Percentiles rank a stretch among this genome's conserved stretches.
Evolutionary conservation across 2,329 filamentous ascomycete species (phyloP).

Genomic region (Epichloe hybrida): DNA sequence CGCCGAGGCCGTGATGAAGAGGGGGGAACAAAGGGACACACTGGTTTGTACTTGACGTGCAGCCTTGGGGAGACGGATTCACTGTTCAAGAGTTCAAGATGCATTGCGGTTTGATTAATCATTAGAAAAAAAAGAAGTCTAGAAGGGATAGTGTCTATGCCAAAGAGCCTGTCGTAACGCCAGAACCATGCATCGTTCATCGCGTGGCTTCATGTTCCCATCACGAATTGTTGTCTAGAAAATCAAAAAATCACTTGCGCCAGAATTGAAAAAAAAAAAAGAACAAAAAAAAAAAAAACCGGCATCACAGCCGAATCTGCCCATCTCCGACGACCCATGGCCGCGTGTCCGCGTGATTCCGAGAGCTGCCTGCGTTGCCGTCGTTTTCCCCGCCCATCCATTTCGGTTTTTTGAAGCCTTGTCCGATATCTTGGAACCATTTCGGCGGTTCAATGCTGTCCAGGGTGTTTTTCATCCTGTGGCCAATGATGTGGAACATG

Average conservation of each 20-base stretch:
- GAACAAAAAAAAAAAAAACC: too few species aligned
- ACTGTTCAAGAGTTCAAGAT: background rate
- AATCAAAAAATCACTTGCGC: background rate
- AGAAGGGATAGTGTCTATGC: background rate
- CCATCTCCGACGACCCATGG: constrained; percentile 42
- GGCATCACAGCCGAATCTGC: constrained; percentile 9
- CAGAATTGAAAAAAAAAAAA: background rate
- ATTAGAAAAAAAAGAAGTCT: background rate
- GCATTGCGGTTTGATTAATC: background rate
- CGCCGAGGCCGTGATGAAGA: constrained; percentile 9
- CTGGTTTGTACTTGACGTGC: too few species aligned
- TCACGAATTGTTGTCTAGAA: too few species aligned
- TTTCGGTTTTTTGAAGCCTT: constrained; percentile 61
- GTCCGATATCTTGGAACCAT: constrained; percentile 63
- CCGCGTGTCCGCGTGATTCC: constrained; percentile 31
- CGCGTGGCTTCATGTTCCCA: too few species aligned
- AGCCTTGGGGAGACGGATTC: too few species aligned
- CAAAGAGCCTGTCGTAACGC: background rate
- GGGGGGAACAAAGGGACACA: background rate
- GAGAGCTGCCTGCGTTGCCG: constrained; percentile 16
- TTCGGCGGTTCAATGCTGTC: constrained; percentile 69
- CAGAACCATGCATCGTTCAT: background rate
- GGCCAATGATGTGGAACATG: constrained; percentile 71
- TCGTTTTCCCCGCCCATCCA: constrained; percentile 60
- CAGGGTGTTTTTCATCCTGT: constrained; percentile 83